Percentiles rank a stretch among this genome's conserved stretches.
phyloP scores from a whole-genome alignment of 2,329 filamentous ascomycete genomes.

The Aureobasidium sp. region DNA sequence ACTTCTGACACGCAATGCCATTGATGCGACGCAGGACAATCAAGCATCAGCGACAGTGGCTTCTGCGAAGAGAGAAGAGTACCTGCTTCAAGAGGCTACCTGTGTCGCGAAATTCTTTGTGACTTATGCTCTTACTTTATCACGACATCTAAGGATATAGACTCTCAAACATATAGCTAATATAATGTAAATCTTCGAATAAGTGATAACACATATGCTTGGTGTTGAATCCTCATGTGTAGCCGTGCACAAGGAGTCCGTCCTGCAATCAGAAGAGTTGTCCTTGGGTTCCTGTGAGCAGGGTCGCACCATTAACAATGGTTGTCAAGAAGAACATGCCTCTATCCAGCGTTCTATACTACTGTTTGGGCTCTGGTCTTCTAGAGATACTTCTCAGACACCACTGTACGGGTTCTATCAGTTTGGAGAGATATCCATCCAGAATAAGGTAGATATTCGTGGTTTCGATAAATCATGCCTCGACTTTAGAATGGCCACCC shows the following conservation, averaged over 20 bases:
- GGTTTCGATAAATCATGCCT: background rate
- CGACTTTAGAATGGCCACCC: background rate
- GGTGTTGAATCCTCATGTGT: background rate
- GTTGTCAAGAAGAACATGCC: background rate
- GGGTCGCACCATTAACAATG: background rate
- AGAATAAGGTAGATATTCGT: background rate
- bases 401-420: rapidly evolving
- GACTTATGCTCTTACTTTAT: background rate
- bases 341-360: background rate
- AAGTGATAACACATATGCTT: background rate
- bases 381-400: background rate
- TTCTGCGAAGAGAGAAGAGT: background rate
- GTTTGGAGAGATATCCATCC: rapidly evolving
- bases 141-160: background rate
- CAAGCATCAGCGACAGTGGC: background rate
- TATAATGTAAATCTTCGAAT: background rate
- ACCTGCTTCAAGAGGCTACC: background rate
- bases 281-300: background rate
- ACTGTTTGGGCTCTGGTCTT: background rate
- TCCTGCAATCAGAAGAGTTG: background rate
- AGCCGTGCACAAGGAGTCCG: background rate
- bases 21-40: background rate
- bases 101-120: slow-evolving; percentile 1
- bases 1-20: background rate
- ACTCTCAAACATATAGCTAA: background rate